Conservation (phyloP, 192 early-diverging fungal species). For the Coemansia sp. region DNA sequence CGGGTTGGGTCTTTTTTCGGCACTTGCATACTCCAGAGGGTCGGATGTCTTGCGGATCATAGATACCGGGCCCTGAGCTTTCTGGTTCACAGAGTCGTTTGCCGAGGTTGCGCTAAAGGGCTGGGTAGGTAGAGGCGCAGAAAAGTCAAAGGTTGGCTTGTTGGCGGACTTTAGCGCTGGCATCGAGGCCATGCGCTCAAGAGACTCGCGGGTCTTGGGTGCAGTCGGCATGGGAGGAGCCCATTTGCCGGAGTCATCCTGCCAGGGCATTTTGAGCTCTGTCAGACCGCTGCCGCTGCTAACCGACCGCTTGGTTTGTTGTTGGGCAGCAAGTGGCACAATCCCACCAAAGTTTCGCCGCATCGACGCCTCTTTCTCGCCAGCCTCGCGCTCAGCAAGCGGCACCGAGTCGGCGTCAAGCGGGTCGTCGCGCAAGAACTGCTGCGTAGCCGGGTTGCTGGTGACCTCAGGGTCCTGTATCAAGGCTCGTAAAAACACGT, state of each 20-base stretch:
- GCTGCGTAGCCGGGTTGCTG: conserved; percentile 24
- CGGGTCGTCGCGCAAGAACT: conserved; percentile 42
- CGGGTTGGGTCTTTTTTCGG: conserved; percentile 38
- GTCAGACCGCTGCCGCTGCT: conserved; percentile 30
- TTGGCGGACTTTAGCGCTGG: conserved; percentile 30
- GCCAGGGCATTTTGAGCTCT: conserved; percentile 22
- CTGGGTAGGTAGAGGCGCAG: conserved; percentile 24
- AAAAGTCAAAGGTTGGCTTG: conserved; percentile 30
- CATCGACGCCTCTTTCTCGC: conserved; percentile 12
- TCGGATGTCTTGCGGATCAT: conserved; percentile 50
- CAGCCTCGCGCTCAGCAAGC: conserved; percentile 27
- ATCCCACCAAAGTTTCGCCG: conserved; percentile 11
- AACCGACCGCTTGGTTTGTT: conserved; percentile 34
- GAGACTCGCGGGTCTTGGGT: conserved; percentile 31
- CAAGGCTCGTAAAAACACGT: conserved; percentile 32
- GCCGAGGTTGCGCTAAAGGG: conserved; percentile 17
- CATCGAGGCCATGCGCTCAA: conserved; percentile 54
- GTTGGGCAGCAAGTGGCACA: conserved; percentile 16
- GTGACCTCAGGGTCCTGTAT: conserved; percentile 30
- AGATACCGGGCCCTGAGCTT: conserved; percentile 3
- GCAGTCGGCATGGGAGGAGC: conserved; percentile 10
- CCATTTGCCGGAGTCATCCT: conserved; percentile 19
- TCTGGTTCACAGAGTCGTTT: neutral
- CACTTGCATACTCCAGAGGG: conserved; percentile 41
- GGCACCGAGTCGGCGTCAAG: conserved; percentile 32